Evolutionary conservation across 805 yeast species (phyloP).

Genomic region (Scheffersomyces amazonensis): DNA sequence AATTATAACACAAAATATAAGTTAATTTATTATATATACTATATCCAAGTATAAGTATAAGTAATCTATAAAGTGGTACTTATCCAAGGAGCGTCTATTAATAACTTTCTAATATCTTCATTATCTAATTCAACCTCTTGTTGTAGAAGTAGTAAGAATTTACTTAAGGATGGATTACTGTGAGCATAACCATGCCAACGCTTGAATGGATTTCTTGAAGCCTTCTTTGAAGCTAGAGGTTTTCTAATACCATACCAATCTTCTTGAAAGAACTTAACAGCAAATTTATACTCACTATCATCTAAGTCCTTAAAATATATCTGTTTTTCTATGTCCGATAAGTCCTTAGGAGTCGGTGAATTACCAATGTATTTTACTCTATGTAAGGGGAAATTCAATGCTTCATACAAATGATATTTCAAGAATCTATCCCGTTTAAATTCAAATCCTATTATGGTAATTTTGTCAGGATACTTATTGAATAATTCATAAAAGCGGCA

Average conservation of each 20-base stretch:
- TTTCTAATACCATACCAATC: conserved; percentile 59
- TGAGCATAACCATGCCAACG: conserved; percentile 35
- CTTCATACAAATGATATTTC: conserved; percentile 47
- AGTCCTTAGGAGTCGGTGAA: conserved; percentile 49
- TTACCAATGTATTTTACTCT: conserved; percentile 52
- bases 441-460: conserved; percentile 70
- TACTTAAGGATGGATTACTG: conserved; percentile 18
- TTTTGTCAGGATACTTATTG: conserved; percentile 44
- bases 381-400: conserved; percentile 39
- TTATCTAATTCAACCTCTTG: conserved; percentile 1
- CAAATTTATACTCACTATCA: conserved; percentile 49
- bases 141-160: conserved; percentile 13
- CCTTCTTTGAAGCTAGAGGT: conserved; percentile 47
- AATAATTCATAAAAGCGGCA: conserved; percentile 48
- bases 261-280: conserved; percentile 47
- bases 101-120: conserved; percentile 5
- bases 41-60: too few species aligned
- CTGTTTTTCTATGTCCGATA: conserved; percentile 14
- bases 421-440: conserved; percentile 66
- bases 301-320: conserved; percentile 48
- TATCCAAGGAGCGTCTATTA: conserved; percentile 8
- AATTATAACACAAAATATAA: too few species aligned
- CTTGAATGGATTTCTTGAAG: conserved; percentile 55
- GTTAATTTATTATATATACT: too few species aligned
- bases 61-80: neutral